phyloP scores from a whole-genome alignment of 2,329 filamentous ascomycete genomes.

The Shiraia sp. region DNA sequence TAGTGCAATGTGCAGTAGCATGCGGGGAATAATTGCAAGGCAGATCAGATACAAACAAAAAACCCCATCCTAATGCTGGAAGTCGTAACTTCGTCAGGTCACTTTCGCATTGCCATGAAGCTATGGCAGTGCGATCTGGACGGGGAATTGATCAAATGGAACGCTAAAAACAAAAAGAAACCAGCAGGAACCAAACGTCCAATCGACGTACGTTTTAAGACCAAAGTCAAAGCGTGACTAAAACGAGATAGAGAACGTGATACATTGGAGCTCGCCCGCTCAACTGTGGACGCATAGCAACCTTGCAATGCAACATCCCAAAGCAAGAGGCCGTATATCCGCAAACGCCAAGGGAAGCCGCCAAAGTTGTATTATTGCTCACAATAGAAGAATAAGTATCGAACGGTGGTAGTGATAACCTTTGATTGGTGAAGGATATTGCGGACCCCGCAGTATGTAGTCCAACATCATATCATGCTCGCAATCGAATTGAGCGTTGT shows the following conservation, averaged over 20 bases:
- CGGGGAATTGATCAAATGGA: conserved; percentile 1
- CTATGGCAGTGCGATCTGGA: background rate
- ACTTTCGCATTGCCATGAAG: conserved; percentile 2
- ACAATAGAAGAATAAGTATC: conserved; percentile 5
- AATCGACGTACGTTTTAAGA: no score
- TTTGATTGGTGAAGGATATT: background rate
- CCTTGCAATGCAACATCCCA: conserved; percentile 3
- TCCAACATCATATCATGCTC: conserved; percentile 35
- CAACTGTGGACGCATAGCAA: background rate
- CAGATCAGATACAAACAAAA: background rate
- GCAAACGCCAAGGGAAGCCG: conserved; percentile 12
- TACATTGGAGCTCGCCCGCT: background rate
- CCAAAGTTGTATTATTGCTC: conserved; percentile 7
- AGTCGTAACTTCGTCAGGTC: conserved; percentile 23
- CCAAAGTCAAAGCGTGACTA: no score
- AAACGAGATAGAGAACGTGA: no score
- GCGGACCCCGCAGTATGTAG: background rate
- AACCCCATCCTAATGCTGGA: conserved; percentile 13
- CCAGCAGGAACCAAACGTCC: background rate
- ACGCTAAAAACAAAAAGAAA: conserved; percentile 1
- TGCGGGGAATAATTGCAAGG: conserved; percentile 1
- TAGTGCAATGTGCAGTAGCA: background rate
- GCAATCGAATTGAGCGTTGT: conserved; percentile 40
- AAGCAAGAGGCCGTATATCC: conserved; percentile 5
- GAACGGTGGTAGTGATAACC: background rate